phyloP scores from a whole-genome alignment of 805 yeast genomes.

The Candida koratica region DNA sequence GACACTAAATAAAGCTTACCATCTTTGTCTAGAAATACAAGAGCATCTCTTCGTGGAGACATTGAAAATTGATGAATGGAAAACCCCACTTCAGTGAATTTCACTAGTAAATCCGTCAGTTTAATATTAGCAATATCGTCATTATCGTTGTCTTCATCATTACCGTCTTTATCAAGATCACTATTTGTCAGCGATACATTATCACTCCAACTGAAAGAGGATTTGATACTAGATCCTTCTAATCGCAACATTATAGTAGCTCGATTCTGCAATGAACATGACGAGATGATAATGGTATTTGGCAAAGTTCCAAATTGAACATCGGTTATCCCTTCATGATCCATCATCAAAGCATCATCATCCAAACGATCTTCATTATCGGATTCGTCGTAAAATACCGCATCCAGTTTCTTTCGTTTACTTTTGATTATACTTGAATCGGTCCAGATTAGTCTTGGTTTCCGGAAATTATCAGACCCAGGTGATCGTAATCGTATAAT shows the following conservation, averaged over 20 bases:
- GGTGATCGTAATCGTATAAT: constrained; percentile 65
- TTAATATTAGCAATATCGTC: constrained; percentile 45
- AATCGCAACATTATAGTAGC: constrained; percentile 32
- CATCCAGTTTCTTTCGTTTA: constrained; percentile 16
- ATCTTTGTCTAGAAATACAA: constrained; percentile 73
- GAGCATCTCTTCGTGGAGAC: constrained; percentile 83
- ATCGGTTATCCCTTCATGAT: constrained; percentile 87
- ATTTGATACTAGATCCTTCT: constrained; percentile 49
- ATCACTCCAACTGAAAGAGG: constrained; percentile 13
- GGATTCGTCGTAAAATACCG: constrained; percentile 12
- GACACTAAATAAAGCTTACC: constrained; percentile 72
- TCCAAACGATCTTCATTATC: constrained; percentile 17
- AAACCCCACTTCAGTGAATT: constrained; percentile 77
- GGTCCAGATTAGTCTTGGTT: constrained; percentile 39
- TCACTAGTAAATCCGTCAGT: constrained; percentile 36
- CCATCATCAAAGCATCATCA: constrained; percentile 42
- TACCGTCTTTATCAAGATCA: constrained; percentile 12
- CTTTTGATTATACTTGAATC: constrained; percentile 21
- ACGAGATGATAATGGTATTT: constrained; percentile 35
- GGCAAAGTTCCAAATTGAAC: constrained; percentile 46
- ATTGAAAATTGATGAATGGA: constrained; percentile 68
- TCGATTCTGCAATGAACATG: constrained; percentile 33
- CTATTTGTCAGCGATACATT: constrained; percentile 13
- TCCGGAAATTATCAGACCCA: constrained; percentile 29
- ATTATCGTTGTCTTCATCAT: constrained; percentile 12